Base-by-base conservation (phyloP, 1,284 basidiomycete genomes). In the Xerocomus nothofagi region DNA sequence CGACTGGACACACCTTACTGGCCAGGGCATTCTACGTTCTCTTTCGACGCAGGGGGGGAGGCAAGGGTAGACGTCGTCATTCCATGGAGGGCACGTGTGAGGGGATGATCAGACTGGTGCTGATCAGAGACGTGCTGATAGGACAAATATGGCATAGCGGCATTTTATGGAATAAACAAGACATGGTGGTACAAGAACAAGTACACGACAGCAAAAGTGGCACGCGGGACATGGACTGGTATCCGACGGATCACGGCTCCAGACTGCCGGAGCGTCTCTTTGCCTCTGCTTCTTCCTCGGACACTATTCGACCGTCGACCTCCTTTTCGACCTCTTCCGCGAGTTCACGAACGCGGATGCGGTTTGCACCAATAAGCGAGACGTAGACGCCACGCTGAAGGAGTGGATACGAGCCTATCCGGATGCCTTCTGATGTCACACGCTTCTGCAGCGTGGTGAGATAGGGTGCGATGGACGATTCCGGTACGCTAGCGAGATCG, bases 401-500 rank as follows among this genome's bases (percentile, higher is more conserved):
- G 40, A 81, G 76, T 6, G 88, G 88, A 65, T 92, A 95, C 15
- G 86, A 91, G 4, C 93, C 91, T 26, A 96, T 80, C 61, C 89
- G 86, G 50, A 98, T 84, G 12, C 84, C 85, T 51, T 90, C 86
- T 3, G 78, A 72, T 63, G 81, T 84, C 15, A 93, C 81, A 39
- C 88, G 82, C 18, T 80, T 77, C 27, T 93, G 88, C 0, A 98
- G 77, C 14, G 79, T 71, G 0, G 88, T 87, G 27, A 98, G 78
- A 71, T 87, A 96, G 0, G 95, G 93, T 3, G 92, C 90, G 50
- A 98, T 97, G 51, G 82, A 82, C 3, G 88, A 92, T 72, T 98
- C 95, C 0, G 91, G 85, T n/a, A n/a, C n/a, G n/a, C n/a, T n/a
- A n/a, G n/a, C n/a, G n/a, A n/a, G n/a, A n/a, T n/a, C n/a, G n/a